A percentile compares a stretch with the other conserved stretches of the same genome.
Evolutionary conservation across 768 basidiomycete species (phyloP).

Genomic region (Hirschioporus abietinus): DNA sequence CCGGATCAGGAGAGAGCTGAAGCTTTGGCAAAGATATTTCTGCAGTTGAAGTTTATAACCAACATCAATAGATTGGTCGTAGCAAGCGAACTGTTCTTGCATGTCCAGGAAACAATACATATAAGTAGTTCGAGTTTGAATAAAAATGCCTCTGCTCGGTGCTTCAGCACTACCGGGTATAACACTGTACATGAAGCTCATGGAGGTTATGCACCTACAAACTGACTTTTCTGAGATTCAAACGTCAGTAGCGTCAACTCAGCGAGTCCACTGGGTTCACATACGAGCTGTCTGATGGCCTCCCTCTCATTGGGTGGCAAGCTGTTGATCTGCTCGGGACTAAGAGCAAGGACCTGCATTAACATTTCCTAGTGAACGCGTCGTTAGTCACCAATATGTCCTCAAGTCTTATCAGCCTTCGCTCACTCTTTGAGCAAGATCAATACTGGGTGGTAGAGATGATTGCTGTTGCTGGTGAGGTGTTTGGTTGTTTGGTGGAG

Average conservation of each 20-base stretch:
- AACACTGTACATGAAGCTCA: background rate
- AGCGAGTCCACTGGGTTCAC: background rate
- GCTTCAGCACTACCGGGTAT: background rate
- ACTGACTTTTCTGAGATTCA: conserved; percentile 2
- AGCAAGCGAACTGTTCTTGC: too few species aligned
- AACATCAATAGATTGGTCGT: too few species aligned
- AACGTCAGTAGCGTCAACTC: background rate
- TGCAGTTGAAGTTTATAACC: too few species aligned
- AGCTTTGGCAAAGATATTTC: too few species aligned
- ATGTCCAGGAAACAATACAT: too few species aligned
- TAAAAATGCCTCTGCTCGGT: too few species aligned
- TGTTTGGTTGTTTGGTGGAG: conserved; percentile 19
- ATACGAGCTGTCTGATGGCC: conserved; percentile 75
- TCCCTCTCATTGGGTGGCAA: conserved; percentile 74
- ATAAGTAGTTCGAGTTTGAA: too few species aligned
- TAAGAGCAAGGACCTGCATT: conserved; percentile 78
- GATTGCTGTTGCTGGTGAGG: conserved; percentile 30
- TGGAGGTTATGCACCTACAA: background rate
- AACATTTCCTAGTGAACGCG: conserved; percentile 59
- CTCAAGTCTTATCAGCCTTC: conserved; percentile 15
- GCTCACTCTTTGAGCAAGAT: conserved; percentile 47
- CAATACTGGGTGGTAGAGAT: conserved; percentile 25
- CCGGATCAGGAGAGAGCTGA: conserved; percentile 20
- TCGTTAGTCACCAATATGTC: conserved; percentile 14
- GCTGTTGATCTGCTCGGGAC: conserved; percentile 76